Percentiles rank a stretch among this genome's conserved stretches.
These are phyloP conservation scores for Populus tremula DNA, from an alignment of 345 rosid species.

Conservation along the genomic window DNA sequence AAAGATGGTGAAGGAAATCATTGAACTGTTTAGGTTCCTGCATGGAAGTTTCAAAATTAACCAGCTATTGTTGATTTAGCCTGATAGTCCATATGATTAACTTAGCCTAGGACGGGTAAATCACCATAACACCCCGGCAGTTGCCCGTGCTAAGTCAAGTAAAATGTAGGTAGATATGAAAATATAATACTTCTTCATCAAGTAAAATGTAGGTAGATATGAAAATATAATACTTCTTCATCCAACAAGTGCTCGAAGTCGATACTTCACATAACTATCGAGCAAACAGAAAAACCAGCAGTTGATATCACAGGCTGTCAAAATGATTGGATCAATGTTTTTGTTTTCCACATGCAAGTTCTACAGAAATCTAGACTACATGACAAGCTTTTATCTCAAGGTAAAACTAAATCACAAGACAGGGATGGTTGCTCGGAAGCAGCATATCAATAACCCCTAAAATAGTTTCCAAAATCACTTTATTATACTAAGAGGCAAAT, in stretches of 20 bases:
- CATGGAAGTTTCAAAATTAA: conserved; percentile 9
- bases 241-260: not conserved
- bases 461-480: not conserved
- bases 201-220: not conserved
- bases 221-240: not conserved
- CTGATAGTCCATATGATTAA: not conserved
- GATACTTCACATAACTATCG: not conserved
- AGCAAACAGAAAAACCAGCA: not conserved
- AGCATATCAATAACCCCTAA: not conserved
- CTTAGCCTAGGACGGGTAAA: not conserved
- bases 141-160: not conserved
- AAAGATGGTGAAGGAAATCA: conserved; percentile 47
- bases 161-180: not conserved
- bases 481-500: not conserved
- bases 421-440: not conserved
- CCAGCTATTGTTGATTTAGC: not conserved
- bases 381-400: not conserved
- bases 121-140: not conserved
- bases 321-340: not conserved
- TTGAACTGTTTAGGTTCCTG: conserved; percentile 90
- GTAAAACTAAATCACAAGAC: not conserved
- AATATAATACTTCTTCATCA: not conserved
- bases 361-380: not conserved
- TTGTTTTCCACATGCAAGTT: not conserved
- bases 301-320: not conserved